Evolutionary conservation across 1,284 basidiomycete genomes (phyloP), one percentile per base, ranked within the genome.

Genomic region (Cryptococcus sp.): DNA sequence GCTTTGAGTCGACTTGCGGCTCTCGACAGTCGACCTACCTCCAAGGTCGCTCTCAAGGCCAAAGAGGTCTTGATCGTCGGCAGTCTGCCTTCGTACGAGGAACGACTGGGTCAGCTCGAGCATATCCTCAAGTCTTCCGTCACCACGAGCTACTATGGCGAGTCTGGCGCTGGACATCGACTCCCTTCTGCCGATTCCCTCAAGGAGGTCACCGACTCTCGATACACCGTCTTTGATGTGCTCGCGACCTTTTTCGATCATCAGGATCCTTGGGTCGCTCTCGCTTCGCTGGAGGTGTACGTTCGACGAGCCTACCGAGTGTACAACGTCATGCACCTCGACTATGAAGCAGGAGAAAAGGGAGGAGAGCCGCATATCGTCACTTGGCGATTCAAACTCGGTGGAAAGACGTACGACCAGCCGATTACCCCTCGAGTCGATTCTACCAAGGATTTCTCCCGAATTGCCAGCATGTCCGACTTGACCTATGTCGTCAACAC

Each of bases 141-240:
- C 48, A 84, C 83, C 25, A 85, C 83, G 51, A 86, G 82, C 62
- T 86, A 85, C 66, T 97, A 97, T 63, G 93, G 91, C 56, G 90
- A 95, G 73, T 80, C 82, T 51, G 84, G 81, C n/a, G 68, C 76
- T 34, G 78, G 78, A 23, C 77, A 82, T 53, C 81, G 82, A 41
- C 61, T 75, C n/a, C 95, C 95, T 5, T 86, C 88, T 31, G 76
- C 82, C 23, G 91, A 97, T 51, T 80, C 91, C 26, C 78, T 99
- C 60, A 84, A 85, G 65, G 95, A 98, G 75, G 81, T 98, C 39
- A 89, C 87, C 57, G 95, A 99, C 75, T 97, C 92, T 24, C 82
- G 89, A 51, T 95, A 93, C 77, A 94, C 90, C 21, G 93, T 98
- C 26, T 99, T 87, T 73, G 94, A 99, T 67, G 95, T 99, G 11